Evolutionary conservation across 169 alveolate species (phyloP), one percentile per base, ranked within the genome.

Genomic region (Plasmodium vinckei): DNA sequence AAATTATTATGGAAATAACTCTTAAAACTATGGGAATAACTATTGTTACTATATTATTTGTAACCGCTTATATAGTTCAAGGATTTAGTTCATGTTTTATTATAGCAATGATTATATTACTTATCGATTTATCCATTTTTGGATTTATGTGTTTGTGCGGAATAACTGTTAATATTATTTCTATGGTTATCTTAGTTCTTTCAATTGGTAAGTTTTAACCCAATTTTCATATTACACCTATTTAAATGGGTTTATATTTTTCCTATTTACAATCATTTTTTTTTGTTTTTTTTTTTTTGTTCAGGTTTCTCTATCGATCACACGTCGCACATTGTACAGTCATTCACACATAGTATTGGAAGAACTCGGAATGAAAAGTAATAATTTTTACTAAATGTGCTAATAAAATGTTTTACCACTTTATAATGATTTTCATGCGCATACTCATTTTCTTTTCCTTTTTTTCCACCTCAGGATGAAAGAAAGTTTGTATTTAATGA

Each of bases 101-200:
- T 59, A 96, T 93, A 5, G 93, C 94, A 21, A 47, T 61, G 21
- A 88, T 90, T 19, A 88, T 95, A 44, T 79, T 93, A 46, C 87
- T 92, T 56, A 93, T 95, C 65, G 96, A 95, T 54, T 88, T 94
- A 46, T 90, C 94, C 21, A 89, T 95, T 9, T 89, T 95, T 72
- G 97, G 97, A 19, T 92, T 92, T 84, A 95, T 95, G 97, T 91
- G 94, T 21, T 87, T 87, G 7, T 94, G 96, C 94, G 95, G 94
- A 42, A 88, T 95, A 39, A 94, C 94, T 4, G 92, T 95, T n/a
- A 95, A 95, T 64, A 94, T 95, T 89, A 94, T 95, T 61, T 92
- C 97, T n/a, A 94, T 94, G 96, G 96, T 95, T 73, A 94, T 92
- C 75, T 88, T 95, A 64, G 92, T 94, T 54, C 92, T 95, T 72